Conservation (phyloP, 2,329 filamentous ascomycete species). For the Chaetomium globosum region DNA sequence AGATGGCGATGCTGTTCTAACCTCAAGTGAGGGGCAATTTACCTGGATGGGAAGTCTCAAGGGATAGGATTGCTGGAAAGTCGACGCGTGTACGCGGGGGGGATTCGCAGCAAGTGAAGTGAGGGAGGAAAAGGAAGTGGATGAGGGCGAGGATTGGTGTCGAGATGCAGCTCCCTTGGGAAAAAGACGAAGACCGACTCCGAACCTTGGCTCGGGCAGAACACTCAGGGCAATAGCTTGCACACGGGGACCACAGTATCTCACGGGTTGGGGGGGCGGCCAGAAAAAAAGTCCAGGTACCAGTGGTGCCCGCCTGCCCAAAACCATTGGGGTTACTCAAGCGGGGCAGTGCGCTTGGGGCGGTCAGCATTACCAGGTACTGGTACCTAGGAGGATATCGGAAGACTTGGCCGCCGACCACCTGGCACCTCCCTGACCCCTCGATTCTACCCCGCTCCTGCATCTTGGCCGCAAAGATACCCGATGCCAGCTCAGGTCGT, state of each 20-base stretch:
- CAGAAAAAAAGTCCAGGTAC: constrained; percentile 34
- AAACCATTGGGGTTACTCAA: constrained; percentile 41
- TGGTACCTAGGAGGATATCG: constrained; percentile 34
- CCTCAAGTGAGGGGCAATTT: constrained; percentile 28
- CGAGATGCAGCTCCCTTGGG: constrained; percentile 29
- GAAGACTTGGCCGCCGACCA: constrained; percentile 4
- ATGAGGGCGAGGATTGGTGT: constrained; percentile 18
- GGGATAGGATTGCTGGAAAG: constrained; percentile 5
- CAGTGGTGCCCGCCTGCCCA: constrained; percentile 28
- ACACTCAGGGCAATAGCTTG: constrained; percentile 28
- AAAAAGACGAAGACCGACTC: constrained; percentile 28
- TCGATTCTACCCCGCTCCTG: constrained; percentile 23
- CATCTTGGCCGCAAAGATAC: constrained; percentile 27
- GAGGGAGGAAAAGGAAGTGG: constrained; percentile 20
- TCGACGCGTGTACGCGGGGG: constrained; percentile 6
- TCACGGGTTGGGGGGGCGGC: constrained; percentile 31
- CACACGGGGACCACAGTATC: constrained; percentile 28
- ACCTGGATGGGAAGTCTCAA: constrained; percentile 26
- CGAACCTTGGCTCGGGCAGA: constrained; percentile 30
- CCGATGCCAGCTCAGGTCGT: constrained; percentile 18
- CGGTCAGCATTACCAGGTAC: constrained; percentile 39
- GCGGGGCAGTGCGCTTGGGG: constrained; percentile 34
- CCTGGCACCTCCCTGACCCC: constrained; percentile 15
- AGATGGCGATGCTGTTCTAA: constrained; percentile 14
- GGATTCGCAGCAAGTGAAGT: constrained; percentile 16